Conservation (phyloP, 2,329 filamentous ascomycete genomes). For the Colletotrichum nymphaeae region DNA sequence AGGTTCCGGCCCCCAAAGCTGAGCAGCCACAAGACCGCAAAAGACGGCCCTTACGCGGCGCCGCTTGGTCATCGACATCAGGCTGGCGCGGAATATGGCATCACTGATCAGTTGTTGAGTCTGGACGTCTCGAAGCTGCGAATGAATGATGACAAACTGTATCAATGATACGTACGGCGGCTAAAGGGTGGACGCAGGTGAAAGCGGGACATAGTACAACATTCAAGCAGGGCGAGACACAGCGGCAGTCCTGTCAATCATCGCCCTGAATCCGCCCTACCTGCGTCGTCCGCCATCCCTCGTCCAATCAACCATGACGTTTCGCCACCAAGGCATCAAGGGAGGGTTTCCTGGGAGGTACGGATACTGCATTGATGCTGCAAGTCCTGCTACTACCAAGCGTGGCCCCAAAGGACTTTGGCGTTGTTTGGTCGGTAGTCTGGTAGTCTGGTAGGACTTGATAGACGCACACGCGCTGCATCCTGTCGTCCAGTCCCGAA, state of each 20-base stretch:
- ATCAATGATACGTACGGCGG: background rate
- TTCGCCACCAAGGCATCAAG: slow-evolving; percentile 26
- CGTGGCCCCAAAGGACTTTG: background rate
- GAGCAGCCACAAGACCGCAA: slow-evolving; percentile 3
- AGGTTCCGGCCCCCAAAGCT: slow-evolving; percentile 18
- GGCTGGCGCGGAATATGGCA: background rate
- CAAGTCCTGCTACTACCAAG: background rate
- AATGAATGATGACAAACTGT: background rate
- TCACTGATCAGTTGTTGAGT: background rate
- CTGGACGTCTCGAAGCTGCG: background rate
- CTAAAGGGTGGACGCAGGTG: background rate
- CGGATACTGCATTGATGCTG: background rate
- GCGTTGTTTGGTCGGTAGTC: no score
- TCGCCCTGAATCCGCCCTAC: slow-evolving; percentile 29
- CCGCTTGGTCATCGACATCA: slow-evolving; percentile 18
- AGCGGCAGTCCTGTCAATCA: slow-evolving; percentile 30
- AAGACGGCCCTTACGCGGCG: slow-evolving; percentile 5
- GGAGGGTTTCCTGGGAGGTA: background rate
- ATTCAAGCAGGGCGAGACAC: background rate
- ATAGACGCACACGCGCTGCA: slow-evolving; percentile 6
- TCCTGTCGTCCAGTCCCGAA: background rate
- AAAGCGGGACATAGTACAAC: background rate
- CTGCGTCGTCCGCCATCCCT: background rate
- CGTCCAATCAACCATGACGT: slow-evolving; percentile 9
- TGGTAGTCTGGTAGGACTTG: background rate